phyloP scores from a whole-genome alignment of 305 asterid species.

The Stenogyne calaminthoides region DNA sequence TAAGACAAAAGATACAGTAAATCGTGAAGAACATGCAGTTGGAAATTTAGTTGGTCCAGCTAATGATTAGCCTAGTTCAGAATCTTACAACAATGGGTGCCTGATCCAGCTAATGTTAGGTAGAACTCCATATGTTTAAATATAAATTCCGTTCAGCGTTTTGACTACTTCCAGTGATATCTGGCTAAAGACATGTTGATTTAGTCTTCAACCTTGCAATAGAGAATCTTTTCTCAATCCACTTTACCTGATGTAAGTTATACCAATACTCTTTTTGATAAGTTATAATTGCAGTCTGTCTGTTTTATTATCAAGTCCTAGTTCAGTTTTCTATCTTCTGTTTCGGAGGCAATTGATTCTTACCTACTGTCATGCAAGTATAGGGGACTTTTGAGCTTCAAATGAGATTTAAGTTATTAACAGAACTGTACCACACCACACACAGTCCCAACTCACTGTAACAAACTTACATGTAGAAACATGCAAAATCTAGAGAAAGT shows the following conservation, averaged over 20 bases:
- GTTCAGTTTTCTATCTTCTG: not conserved
- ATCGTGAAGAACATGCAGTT: conserved; percentile 34
- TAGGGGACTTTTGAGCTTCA: not conserved
- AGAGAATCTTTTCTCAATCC: conserved; percentile 18
- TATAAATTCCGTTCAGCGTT: conserved; percentile 25
- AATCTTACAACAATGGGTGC: conserved; percentile 42
- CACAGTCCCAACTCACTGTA: not conserved
- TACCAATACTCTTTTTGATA: conserved; percentile 10
- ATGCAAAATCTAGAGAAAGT: not conserved
- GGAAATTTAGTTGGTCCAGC: conserved; percentile 37
- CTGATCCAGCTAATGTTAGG: conserved; percentile 41
- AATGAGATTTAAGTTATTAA: not conserved
- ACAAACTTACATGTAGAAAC: not conserved
- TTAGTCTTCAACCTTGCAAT: conserved; percentile 16
- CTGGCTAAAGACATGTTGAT: conserved; percentile 13
- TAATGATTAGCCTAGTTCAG: conserved; percentile 41
- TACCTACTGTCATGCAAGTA: not conserved
- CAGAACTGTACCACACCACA: not conserved
- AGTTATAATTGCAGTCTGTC: conserved; percentile 1
- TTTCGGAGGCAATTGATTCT: not conserved
- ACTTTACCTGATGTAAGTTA: conserved; percentile 34
- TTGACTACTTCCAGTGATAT: conserved; percentile 21
- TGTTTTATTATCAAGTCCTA: not conserved
- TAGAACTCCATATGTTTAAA: conserved; percentile 34
- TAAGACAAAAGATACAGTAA: conserved; percentile 43